Conservation (phyloP, 768 basidiomycete genomes). For the Kwoniella dendrophila region DNA sequence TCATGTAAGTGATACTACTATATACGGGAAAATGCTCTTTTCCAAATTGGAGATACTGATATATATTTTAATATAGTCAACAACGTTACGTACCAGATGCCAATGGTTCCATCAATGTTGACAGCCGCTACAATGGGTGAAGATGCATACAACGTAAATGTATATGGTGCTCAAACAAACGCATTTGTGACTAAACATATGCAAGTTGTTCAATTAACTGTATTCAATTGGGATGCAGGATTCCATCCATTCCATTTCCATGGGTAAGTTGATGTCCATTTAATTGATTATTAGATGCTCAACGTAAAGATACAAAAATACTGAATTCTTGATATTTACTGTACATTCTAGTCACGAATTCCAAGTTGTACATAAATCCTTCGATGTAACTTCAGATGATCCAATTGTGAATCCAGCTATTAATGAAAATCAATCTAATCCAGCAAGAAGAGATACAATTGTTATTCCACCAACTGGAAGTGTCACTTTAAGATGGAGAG, state of each 20-base stretch:
- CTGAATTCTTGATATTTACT: not conserved
- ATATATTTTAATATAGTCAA: not conserved
- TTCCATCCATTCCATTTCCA: constrained; percentile 71
- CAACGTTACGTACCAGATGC: constrained; percentile 23
- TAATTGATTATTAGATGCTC: not conserved
- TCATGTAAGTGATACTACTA: constrained; percentile 46
- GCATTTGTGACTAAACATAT: constrained; percentile 67
- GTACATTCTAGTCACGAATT: constrained; percentile 63
- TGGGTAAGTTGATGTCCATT: constrained; percentile 57
- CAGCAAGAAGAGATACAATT: constrained; percentile 88
- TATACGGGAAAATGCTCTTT: too few species aligned
- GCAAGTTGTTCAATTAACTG: constrained; percentile 72
- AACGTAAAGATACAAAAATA: not conserved
- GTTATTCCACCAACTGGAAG: constrained; percentile 70
- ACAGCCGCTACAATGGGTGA: constrained; percentile 72
- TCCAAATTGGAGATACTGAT: not conserved
- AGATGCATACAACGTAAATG: constrained; percentile 60
- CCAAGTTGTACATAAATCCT: constrained; percentile 73
- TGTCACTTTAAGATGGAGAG: constrained; percentile 74
- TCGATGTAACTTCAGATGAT: constrained; percentile 70
- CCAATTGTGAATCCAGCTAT: constrained; percentile 77
- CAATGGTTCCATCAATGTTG: constrained; percentile 69
- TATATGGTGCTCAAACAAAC: constrained; percentile 76
- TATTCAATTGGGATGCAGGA: constrained; percentile 53
- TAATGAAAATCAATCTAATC: constrained; percentile 77